Evolutionary conservation across 202 grass and related monocot genomes (phyloP).

Genomic region (Thinopyrum obtusiflorum): DNA sequence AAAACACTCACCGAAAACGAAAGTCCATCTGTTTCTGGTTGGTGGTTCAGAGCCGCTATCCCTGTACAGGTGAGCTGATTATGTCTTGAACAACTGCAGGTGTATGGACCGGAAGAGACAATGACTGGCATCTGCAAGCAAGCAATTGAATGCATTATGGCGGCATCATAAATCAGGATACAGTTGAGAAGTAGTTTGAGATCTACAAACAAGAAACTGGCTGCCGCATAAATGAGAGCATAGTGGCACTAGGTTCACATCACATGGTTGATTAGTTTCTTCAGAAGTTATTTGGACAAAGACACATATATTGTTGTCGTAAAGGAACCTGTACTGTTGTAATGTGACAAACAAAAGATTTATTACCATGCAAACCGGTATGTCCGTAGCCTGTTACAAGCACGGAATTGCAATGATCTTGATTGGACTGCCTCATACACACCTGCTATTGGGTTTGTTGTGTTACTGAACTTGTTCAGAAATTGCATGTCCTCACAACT

Average conservation of each 20-base stretch:
- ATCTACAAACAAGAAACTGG: conserved; percentile 59
- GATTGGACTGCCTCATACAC: background rate
- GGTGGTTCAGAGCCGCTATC: background rate
- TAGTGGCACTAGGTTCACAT: conserved; percentile 5
- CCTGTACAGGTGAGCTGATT: background rate
- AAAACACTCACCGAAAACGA: background rate
- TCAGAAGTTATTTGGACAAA: background rate
- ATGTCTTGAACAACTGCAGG: conserved; percentile 44
- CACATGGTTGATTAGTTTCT: background rate
- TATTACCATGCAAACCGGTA: background rate
- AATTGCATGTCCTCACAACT: no score
- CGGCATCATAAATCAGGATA: conserved; percentile 11
- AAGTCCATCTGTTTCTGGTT: background rate
- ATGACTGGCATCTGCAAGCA: conserved; percentile 97
- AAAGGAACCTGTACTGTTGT: conserved; percentile 7
- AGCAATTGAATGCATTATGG: conserved; percentile 75
- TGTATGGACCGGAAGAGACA: conserved; percentile 90
- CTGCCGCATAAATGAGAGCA: conserved; percentile 33
- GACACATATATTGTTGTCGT: background rate
- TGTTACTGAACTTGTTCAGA: no score
- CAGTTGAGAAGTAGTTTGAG: conserved; percentile 23
- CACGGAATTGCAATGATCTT: background rate
- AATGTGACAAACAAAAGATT: conserved; percentile 5
- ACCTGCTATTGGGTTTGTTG: background rate
- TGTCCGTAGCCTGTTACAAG: no score